A percentile compares a stretch with the other conserved stretches of the same genome.
Evolutionary conservation across 1,284 basidiomycete species (phyloP).

Genomic region (Ustilago xerochloae): DNA sequence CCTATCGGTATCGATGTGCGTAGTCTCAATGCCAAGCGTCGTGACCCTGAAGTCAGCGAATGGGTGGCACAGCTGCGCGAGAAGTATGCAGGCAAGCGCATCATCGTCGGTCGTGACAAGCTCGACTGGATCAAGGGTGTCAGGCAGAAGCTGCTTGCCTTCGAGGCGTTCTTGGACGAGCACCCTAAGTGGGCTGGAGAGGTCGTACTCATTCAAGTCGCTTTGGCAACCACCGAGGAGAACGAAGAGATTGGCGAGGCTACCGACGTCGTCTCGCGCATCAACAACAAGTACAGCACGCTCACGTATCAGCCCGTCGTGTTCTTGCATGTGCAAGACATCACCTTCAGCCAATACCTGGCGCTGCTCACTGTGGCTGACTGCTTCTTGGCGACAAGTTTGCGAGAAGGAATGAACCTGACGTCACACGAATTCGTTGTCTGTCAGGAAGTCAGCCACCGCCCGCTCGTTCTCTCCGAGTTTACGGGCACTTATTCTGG

Average conservation of each 20-base stretch:
- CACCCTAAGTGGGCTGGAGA: constrained; percentile 82
- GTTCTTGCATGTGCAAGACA: constrained; percentile 85
- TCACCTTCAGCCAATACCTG: constrained; percentile 86
- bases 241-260: constrained; percentile 81
- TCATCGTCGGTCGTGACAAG: constrained; percentile 88
- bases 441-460: constrained; percentile 71
- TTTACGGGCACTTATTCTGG: constrained; percentile 89
- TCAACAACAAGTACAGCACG: constrained; percentile 83
- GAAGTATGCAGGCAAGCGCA: constrained; percentile 83
- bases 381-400: constrained; percentile 84
- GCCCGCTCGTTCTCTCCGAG: constrained; percentile 78
- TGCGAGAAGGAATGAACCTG: constrained; percentile 88
- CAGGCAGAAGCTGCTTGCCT: constrained; percentile 82
- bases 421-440: constrained; percentile 86
- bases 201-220: constrained; percentile 85
- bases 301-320: constrained; percentile 88
- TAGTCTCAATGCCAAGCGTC: constrained; percentile 77
- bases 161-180: constrained; percentile 83
- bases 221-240: constrained; percentile 81
- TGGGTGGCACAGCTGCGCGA: constrained; percentile 82
- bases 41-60: constrained; percentile 81
- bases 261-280: constrained; percentile 80
- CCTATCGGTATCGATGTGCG: constrained; percentile 88
- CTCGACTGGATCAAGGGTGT: constrained; percentile 87
- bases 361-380: constrained; percentile 84